Evolutionary conservation across 2,329 filamentous ascomycete genomes (phyloP).

Genomic region (Xylaria sp.): DNA sequence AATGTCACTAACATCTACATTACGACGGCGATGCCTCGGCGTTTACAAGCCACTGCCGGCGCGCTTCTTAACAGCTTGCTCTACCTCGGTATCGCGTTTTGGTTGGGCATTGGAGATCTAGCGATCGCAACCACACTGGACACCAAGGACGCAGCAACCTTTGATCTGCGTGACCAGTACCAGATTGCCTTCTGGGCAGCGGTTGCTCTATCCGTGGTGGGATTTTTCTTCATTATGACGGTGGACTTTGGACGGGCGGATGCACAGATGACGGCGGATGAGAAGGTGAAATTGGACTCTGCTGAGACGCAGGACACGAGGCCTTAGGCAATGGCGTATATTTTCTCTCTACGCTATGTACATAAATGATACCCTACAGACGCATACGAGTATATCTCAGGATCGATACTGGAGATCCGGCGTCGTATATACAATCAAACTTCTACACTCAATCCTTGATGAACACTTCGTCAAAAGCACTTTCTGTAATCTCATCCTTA

Average conservation of each 20-base stretch:
- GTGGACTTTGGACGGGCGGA: slow-evolving; percentile 29
- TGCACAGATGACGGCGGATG: slow-evolving; percentile 31
- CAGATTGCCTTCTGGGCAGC: slow-evolving; percentile 32
- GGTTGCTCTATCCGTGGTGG: slow-evolving; percentile 26
- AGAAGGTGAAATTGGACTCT: slow-evolving; percentile 22
- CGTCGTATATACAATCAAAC: no score
- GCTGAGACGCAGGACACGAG: slow-evolving; percentile 2
- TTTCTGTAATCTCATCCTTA: no score
- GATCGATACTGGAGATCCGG: no score
- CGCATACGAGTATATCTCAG: no score
- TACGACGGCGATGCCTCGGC: slow-evolving; percentile 62
- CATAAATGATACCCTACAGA: no score
- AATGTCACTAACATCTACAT: slow-evolving; percentile 74
- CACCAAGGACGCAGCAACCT: slow-evolving; percentile 9
- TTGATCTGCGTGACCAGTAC: slow-evolving; percentile 27
- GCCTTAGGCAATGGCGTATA: neutral
- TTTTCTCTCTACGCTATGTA: neutral
- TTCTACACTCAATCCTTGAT: no score
- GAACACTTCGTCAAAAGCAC: no score
- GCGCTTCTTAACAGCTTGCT: slow-evolving; percentile 65
- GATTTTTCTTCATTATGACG: slow-evolving; percentile 25
- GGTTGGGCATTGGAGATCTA: slow-evolving; percentile 66
- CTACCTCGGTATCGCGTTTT: slow-evolving; percentile 67
- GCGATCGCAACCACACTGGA: slow-evolving; percentile 44
- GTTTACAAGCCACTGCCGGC: slow-evolving; percentile 65